These are phyloP conservation scores for Aureobasidium sp. DNA, from an alignment of 2,329 filamentous ascomycete species.

Conservation along the genomic window DNA sequence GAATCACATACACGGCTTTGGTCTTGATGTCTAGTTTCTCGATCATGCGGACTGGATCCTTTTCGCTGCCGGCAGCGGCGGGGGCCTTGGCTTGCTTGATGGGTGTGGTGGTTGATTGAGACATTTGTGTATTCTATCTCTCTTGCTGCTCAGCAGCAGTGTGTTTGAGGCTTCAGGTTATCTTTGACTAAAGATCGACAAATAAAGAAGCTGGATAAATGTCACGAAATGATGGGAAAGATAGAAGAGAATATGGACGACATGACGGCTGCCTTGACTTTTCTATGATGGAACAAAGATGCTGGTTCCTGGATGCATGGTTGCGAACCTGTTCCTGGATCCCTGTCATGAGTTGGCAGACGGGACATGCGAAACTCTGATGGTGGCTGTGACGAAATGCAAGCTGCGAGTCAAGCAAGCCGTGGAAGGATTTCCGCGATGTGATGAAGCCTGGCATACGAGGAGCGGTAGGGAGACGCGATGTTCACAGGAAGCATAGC, in stretches of 20 bases:
- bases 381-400: slow-evolving; percentile 7
- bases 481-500: not conserved
- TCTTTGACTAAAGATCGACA: not conserved
- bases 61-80: slow-evolving; percentile 13
- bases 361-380: slow-evolving; percentile 6
- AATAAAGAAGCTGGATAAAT: not conserved
- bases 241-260: not conserved
- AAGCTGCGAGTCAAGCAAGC: not conserved
- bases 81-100: slow-evolving; percentile 17
- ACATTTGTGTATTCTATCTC: not conserved
- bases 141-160: not conserved
- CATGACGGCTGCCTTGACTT: not conserved
- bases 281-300: not conserved
- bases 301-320: not conserved
- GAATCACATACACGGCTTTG: slow-evolving; percentile 23
- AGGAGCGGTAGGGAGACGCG: not conserved
- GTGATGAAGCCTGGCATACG: not conserved
- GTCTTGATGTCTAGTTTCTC: slow-evolving; percentile 26
- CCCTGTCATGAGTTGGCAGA: slow-evolving; percentile 6
- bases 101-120: slow-evolving; percentile 12
- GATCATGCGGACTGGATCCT: slow-evolving; percentile 23
- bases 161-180: not conserved
- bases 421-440: not conserved
- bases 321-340: not conserved
- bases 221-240: not conserved